Evolutionary conservation across 1,139 yeast genomes (phyloP).

Genomic region (Taiozyma onychis): DNA sequence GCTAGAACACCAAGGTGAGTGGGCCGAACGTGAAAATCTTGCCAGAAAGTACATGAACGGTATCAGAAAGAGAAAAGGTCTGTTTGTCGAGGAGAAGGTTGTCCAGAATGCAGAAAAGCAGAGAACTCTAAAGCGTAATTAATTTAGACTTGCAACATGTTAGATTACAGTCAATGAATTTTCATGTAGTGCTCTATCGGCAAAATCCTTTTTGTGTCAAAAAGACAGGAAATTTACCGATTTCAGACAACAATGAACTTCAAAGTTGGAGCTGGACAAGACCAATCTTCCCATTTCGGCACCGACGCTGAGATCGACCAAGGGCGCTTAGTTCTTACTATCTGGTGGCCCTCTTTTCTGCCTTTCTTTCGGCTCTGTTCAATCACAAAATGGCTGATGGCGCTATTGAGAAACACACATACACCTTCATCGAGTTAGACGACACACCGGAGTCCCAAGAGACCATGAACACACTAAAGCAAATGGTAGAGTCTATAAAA

Average conservation of each 20-base stretch:
- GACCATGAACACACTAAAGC: neutral
- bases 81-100: slow-evolving; percentile 84
- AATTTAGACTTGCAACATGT: neutral
- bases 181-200: neutral
- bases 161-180: too few relatives aligned
- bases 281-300: neutral
- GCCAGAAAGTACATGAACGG: slow-evolving; percentile 82
- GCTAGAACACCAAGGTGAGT: slow-evolving; percentile 86
- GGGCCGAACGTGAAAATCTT: slow-evolving; percentile 86
- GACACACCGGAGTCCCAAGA: neutral
- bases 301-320: neutral
- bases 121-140: slow-evolving; percentile 63
- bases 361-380: neutral
- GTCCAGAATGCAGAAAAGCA: slow-evolving; percentile 91
- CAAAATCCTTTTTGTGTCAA: neutral
- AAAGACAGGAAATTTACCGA: neutral
- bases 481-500: neutral
- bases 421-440: neutral
- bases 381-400: neutral
- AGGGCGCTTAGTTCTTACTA: neutral
- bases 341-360: neutral
- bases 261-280: neutral
- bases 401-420: neutral
- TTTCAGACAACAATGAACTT: neutral
- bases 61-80: slow-evolving; percentile 81